Evolutionary conservation across 169 alveolate species (phyloP).

Genomic region (Cryptosporidium muris): DNA sequence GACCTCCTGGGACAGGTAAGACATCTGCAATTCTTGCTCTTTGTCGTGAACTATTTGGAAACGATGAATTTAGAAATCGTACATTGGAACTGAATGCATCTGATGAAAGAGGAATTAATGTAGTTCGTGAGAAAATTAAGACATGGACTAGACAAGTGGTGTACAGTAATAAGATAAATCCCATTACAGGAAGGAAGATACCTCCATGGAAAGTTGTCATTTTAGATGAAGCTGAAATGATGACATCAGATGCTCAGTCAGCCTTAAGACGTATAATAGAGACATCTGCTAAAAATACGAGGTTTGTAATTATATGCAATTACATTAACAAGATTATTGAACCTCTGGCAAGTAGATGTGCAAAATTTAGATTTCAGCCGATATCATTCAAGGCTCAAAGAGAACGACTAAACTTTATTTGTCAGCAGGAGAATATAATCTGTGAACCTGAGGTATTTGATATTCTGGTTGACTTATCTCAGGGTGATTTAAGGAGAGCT

Average conservation of each 20-base stretch:
- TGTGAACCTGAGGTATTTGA: constrained; percentile 81
- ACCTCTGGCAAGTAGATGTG: constrained; percentile 95
- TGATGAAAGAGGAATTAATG: constrained; percentile 98
- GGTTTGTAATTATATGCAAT: constrained; percentile 98
- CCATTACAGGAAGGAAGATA: constrained; percentile 83
- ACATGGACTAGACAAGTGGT: constrained; percentile 94
- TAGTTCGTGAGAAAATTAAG: constrained; percentile 96
- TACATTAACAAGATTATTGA: constrained; percentile 94
- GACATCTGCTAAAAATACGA: constrained; percentile 91
- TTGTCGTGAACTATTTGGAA: constrained; percentile 93
- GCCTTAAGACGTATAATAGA: constrained; percentile 98
- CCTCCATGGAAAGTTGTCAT: constrained; percentile 94
- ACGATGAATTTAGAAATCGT: constrained; percentile 89
- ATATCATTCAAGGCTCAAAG: constrained; percentile 90
- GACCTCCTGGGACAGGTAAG: constrained; percentile 99
- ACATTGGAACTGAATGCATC: constrained; percentile 98
- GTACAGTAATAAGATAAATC: constrained; percentile 83
- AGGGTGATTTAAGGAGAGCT: constrained; percentile 95
- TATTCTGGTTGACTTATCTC: constrained; percentile 85
- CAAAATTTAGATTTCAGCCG: constrained; percentile 94
- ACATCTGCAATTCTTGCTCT: constrained; percentile 96
- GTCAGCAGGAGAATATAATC: constrained; percentile 80
- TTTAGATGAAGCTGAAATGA: constrained; percentile 99
- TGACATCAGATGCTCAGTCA: constrained; percentile 98
- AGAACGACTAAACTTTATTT: constrained; percentile 86